Evolutionary conservation across 2,329 filamentous ascomycete species (phyloP), one percentile per base, ranked within the genome.

Genomic region (Eurotiales sp.): DNA sequence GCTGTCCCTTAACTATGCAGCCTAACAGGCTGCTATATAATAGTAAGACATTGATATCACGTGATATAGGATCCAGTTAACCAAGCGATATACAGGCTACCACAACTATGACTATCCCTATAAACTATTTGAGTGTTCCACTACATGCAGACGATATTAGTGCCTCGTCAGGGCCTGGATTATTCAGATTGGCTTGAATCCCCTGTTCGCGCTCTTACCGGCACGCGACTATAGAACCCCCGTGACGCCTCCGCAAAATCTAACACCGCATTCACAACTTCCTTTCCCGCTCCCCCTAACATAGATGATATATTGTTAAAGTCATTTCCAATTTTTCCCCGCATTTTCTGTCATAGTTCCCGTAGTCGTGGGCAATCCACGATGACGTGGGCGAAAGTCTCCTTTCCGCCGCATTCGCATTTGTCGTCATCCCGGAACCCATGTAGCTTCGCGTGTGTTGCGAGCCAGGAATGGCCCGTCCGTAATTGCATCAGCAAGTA

Each of bases 251-350:
- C 53, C 23, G 50, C 56, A 51, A 58, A 61, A 27, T 45, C 27
- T 8, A 45, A 27, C 32, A 45, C 42, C 32, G 14, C 27, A 45
- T 45, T 11, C 29, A 30, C 32, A 45, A 19, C 42, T 45, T 45
- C 12, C 27, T 57, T 37, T n/a, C 30, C 44, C 46, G 39, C 46
- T 50, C 60, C 58, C 55, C 58, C 59, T 37, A 64, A 55, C 48
- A 64, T 58, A 42, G 29, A 50, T 55, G 58, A 54, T 19, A 61
- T 54, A 49, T 56, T 54, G n/a, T 57, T 55, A 23, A 62, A 56
- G 42, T 54, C 57, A 22, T 50, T 53, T 29, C 58, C 55, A 30
- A 59, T 55, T 41, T 62, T 55, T 17, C 46, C 32, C 15, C 55
- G 43, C 19, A 58, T 25, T 15, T 36, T 46, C 48, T 49, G 42